Evolutionary conservation across 179 eudicot species (phyloP).

Genomic region (Actinidia polygama): DNA sequence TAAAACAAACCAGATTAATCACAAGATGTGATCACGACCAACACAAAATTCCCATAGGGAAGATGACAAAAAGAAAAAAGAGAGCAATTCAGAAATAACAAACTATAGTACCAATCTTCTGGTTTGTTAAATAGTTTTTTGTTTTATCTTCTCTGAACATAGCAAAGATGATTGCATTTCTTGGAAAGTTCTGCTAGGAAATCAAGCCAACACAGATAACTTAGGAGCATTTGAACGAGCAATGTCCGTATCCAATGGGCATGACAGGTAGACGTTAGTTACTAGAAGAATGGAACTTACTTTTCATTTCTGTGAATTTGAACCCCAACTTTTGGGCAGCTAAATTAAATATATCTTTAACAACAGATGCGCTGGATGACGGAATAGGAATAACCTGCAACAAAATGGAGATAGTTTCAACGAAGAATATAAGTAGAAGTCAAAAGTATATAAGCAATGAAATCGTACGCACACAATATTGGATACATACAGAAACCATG

Average conservation of each 20-base stretch:
- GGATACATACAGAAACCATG: neutral
- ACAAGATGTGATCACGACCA: neutral
- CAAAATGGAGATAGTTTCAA: conserved; percentile 7
- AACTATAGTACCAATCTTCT: neutral
- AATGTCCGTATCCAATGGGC: neutral
- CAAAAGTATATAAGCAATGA: neutral
- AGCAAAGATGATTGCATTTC: neutral
- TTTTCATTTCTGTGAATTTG: conserved; percentile 58
- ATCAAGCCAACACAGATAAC: conserved; percentile 7
- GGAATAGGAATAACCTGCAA: conserved; percentile 90
- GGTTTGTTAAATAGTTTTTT: neutral
- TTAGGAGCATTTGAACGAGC: neutral
- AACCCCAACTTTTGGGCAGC: conserved; percentile 91
- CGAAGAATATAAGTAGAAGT: neutral
- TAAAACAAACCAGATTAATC: conserved; percentile 1
- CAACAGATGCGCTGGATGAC: conserved; percentile 58
- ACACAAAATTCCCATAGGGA: neutral
- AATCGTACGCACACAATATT: neutral
- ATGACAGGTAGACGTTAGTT: neutral
- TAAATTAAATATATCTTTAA: conserved; percentile 73
- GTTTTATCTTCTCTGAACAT: neutral
- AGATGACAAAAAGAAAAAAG: neutral
- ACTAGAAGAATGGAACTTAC: conserved; percentile 39
- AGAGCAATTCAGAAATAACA: neutral
- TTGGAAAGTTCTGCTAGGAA: neutral